These are phyloP conservation scores for Exophiala viscosa DNA, from an alignment of 2,329 filamentous ascomycete species.

Conservation along the genomic window DNA sequence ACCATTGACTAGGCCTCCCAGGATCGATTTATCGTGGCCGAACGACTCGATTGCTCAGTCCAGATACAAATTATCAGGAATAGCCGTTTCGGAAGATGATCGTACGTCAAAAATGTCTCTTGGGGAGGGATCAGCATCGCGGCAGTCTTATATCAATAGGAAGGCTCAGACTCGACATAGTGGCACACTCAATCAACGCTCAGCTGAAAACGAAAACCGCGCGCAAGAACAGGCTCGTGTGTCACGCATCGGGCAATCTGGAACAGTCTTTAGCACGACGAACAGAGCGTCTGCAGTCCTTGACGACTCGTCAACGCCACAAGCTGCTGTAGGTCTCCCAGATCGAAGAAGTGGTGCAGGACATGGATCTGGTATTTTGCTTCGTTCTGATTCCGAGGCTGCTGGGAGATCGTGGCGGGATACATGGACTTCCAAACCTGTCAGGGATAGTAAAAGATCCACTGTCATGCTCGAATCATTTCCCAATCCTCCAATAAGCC, in stretches of 20 bases:
- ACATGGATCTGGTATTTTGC: conserved; percentile 40
- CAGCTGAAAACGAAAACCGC: background rate
- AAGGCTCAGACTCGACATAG: background rate
- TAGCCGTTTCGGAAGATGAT: conserved; percentile 30
- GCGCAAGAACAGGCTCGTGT: background rate
- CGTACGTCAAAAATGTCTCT: conserved; percentile 1
- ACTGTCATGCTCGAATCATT: conserved; percentile 34
- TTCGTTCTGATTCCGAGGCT: conserved; percentile 35
- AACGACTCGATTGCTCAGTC: conserved; percentile 14
- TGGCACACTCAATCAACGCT: conserved; percentile 26
- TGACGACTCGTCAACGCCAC: too few species aligned
- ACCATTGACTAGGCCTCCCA: conserved; percentile 1
- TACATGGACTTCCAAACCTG: conserved; percentile 34
- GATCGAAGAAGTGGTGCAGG: conserved; percentile 41
- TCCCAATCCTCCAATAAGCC: conserved; percentile 15
- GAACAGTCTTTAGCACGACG: too few species aligned
- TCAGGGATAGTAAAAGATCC: conserved; percentile 35
- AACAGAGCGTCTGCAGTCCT: too few species aligned
- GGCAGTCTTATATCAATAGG: background rate
- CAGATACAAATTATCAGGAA: conserved; percentile 8
- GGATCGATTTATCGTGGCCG: conserved; percentile 18
- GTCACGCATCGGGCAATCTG: too few species aligned
- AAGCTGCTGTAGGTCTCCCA: conserved; percentile 32
- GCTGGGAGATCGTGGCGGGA: conserved; percentile 39
- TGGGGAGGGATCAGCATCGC: background rate